These are phyloP conservation scores for Exobasidium cylindrosporum DNA, from an alignment of 1,284 basidiomycete species.

Conservation along the genomic window DNA sequence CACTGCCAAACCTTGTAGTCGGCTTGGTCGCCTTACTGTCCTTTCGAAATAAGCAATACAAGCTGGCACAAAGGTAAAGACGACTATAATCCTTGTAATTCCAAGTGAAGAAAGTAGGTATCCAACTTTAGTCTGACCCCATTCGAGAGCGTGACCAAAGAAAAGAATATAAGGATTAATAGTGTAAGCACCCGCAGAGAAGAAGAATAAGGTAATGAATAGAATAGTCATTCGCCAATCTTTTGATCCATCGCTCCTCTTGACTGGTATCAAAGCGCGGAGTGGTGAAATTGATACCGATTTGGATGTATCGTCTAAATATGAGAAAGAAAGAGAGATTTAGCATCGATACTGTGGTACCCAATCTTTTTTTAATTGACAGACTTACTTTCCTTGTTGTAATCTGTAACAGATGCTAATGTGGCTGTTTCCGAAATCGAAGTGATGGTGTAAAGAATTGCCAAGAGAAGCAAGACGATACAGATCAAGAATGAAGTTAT, in stretches of 20 bases:
- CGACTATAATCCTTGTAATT: neutral
- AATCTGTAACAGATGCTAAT: neutral
- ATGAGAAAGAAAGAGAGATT: too few species aligned
- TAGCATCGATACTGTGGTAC: too few species aligned
- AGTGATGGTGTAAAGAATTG: neutral
- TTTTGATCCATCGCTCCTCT: neutral
- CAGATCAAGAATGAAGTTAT: neutral
- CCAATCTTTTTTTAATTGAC: too few species aligned
- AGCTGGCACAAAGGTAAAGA: neutral
- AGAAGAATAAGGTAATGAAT: neutral
- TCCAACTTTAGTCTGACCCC: neutral
- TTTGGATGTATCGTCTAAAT: too few species aligned
- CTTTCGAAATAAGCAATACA: neutral
- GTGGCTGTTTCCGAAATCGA: neutral
- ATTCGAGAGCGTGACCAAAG: conserved; percentile 1
- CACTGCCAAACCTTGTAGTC: neutral
- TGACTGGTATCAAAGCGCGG: neutral
- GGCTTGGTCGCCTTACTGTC: neutral
- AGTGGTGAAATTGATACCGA: neutral
- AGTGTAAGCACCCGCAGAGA: neutral
- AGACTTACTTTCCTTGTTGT: too few species aligned
- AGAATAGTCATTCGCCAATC: neutral
- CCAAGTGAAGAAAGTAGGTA: neutral
- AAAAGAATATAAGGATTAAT: neutral
- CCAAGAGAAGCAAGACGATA: neutral